A percentile compares a stretch with the other conserved stretches of the same genome.
These are phyloP conservation scores for Paramecium pentaurelia DNA, from an alignment of 73 alveolate species.

Conservation along the genomic window DNA sequence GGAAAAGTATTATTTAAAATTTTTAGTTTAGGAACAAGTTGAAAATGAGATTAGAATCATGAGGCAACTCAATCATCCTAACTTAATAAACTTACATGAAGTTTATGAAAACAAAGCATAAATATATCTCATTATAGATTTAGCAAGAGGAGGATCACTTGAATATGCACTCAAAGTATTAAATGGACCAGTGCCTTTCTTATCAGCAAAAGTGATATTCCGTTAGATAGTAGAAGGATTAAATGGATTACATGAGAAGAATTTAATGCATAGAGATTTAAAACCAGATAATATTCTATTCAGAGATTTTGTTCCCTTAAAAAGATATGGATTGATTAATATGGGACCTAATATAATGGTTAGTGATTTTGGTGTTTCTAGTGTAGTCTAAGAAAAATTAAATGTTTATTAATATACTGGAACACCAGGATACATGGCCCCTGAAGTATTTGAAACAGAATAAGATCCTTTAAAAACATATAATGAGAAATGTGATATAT, in stretches of 20 bases:
- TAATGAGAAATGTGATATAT: slow-evolving; percentile 56
- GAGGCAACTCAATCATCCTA: slow-evolving; percentile 63
- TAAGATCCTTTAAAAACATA: slow-evolving; percentile 1
- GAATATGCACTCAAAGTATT: slow-evolving; percentile 37
- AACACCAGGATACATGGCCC: slow-evolving; percentile 67
- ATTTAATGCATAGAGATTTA: slow-evolving; percentile 62
- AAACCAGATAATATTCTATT: slow-evolving; percentile 56
- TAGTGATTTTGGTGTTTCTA: slow-evolving; percentile 38
- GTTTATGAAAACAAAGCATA: slow-evolving; percentile 48
- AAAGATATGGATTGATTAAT: slow-evolving; percentile 11
- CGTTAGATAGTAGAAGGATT: slow-evolving; percentile 50
- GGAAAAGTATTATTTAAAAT: slow-evolving; percentile 2
- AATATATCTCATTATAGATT: slow-evolving; percentile 1
- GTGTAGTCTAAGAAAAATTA: background rate
- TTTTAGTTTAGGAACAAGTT: background rate
- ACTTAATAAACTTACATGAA: slow-evolving; percentile 53
- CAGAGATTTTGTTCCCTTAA: slow-evolving; percentile 22
- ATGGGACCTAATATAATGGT: slow-evolving; percentile 6
- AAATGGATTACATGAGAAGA: slow-evolving; percentile 25
- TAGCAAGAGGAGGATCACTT: slow-evolving; percentile 39
- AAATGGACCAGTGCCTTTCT: slow-evolving; percentile 29
- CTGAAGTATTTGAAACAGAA: slow-evolving; percentile 63
- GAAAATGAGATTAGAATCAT: slow-evolving; percentile 57
- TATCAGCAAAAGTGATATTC: slow-evolving; percentile 46
- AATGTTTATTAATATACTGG: slow-evolving; percentile 43